Base-by-base conservation (phyloP, 2,329 filamentous ascomycete genomes). In the Paraphoma sp. region DNA sequence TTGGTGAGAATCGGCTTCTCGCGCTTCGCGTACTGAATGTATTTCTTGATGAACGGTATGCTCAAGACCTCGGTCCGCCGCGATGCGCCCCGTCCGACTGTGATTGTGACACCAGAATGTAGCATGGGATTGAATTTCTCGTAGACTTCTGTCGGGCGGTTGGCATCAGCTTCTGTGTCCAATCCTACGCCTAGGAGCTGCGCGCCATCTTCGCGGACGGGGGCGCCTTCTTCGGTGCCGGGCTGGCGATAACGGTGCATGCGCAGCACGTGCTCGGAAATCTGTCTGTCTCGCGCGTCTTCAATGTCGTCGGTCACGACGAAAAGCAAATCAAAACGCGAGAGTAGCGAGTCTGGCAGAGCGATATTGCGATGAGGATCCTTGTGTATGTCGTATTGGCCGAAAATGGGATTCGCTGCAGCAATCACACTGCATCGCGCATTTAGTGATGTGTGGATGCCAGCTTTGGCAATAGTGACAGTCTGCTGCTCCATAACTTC, bases 401-500 rank as follows among this genome's bases (percentile, higher is more conserved):
- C 95, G 69, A 96, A 99, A 50, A 99, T 95, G 3, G 95, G 95
- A 75, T 99, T 99, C 58, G 95, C 95, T 14, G 95, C 95, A 42
- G 95, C 95, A 68, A 99, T 87, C 59, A 99, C 95, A 78, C 93
- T 97, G 80, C 95, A 99, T 54, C 95, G 89, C 51, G 95, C 95
- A 73, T 99, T 99, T 57, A 99, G 83, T 2, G 93, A 97, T 0
- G 95, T 99, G 78, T 99, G 95, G 56, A 99, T 99, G 63, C 95
- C 95, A 1, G 95, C 95, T 80, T 99, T 99, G 50, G 95, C 95
- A 71, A 99, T 99, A 12, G 95, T 99, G 58, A 99, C 95, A 0
- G 95, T 99, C 79, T 99, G 95, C 80, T 99, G 95, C 80, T 99
- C 95, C 95, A 99, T 99, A 64, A 99, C 95, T 91, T 99, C 95